Conservation (phyloP, 306 rosid genomes). For the Luffa aegyptiaca region DNA sequence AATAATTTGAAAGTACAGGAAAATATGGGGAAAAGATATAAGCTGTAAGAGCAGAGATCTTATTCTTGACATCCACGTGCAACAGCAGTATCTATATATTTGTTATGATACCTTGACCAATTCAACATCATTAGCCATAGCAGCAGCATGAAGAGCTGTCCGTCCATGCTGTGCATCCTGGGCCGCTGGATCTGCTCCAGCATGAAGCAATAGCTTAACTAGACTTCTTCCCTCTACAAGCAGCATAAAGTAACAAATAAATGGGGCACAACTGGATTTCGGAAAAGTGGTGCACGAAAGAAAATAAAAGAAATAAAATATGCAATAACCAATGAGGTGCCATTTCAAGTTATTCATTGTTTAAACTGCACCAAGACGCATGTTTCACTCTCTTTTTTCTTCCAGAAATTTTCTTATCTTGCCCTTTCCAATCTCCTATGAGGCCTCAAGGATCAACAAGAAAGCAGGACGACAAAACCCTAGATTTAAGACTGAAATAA, state of each 20-base stretch:
- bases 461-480: neutral
- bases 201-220: slow-evolving; percentile 77
- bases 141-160: slow-evolving; percentile 92
- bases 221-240: slow-evolving; percentile 82
- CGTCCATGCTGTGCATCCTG: slow-evolving; percentile 88
- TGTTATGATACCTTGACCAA: slow-evolving; percentile 57
- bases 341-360: neutral
- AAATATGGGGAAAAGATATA: neutral
- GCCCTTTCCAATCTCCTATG: neutral
- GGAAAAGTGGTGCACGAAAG: neutral
- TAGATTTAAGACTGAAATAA: neutral
- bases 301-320: neutral
- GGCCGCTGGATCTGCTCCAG: slow-evolving; percentile 87
- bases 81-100: slow-evolving; percentile 5
- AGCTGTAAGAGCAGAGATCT: neutral
- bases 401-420: neutral
- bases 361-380: neutral
- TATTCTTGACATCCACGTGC: neutral
- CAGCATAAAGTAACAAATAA: slow-evolving; percentile 18
- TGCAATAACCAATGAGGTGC: neutral
- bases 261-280: neutral
- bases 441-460: neutral
- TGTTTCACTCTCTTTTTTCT: neutral
- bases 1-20: neutral
- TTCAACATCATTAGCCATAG: slow-evolving; percentile 81